Base-by-base conservation (phyloP, 1,284 basidiomycete genomes). In the Flammula alnicola region DNA sequence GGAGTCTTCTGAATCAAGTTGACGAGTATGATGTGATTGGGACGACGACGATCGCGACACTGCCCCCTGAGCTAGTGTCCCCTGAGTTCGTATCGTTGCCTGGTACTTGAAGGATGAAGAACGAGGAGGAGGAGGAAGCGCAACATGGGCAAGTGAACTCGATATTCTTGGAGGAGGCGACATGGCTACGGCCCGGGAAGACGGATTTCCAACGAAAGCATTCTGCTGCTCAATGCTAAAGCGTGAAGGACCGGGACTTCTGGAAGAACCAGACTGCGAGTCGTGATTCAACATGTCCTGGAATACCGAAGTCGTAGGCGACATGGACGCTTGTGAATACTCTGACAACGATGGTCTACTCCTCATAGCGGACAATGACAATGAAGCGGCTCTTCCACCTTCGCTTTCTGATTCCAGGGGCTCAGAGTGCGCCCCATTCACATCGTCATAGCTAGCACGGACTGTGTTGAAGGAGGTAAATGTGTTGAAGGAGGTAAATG, bases 251-350 rank as follows among this genome's bases (percentile, higher is more conserved):
- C 52, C 51, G 17, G 47, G 54, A 45, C 59, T 53, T n/a, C n/a
- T n/a, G 22, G 66, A 61, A 25, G 63, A 58, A 30, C 51, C 32
- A 42, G 60, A 52, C 22, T 59, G 57, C 29, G 58, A 45, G 51
- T 59, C 59, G 22, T 49, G 48, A 23, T 61, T 65, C 19, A 80
- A 63, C 5, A 75, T 78, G 55, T 88, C 85, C 25, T 81, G 79
- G 67, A 90, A 89, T 10, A 83, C 84, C 19, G 86, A 88, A 11
- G 76, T 80, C 1, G 86, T 85, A 1, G 87, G 87, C 3, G 67
- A 68, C 40, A 60, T 44, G 4, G 86, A 89, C 3, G 77, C 61
- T 54, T 75, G 73, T 4, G 74, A 75, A 61, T 83, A 83, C 44
- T 82, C 78, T 5, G 82, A 84, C 23, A 81, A 57, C 14, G 84